Base-by-base conservation (phyloP, 1,284 basidiomycete species). In the Dichomitus squalens region DNA sequence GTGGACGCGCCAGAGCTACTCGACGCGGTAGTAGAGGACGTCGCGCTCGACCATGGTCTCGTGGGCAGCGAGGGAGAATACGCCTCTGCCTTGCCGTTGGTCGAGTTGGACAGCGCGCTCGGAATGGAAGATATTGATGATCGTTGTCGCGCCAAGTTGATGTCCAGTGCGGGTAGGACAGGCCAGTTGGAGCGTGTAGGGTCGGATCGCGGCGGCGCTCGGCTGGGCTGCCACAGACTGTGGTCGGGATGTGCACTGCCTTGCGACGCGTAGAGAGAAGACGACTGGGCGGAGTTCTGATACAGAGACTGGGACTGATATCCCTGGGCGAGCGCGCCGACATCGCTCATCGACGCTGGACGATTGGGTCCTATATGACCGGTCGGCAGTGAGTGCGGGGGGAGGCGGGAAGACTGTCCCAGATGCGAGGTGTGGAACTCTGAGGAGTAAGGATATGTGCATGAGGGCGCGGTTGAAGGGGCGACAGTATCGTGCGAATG, bases 21-120 rank as follows among this genome's bases (percentile, higher is more conserved):
- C 20, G 68, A 68, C 21, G 44, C 44, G n/a, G n/a, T n/a, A n/a
- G 44, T 33, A 11, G 44, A 31, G 18, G 66, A 66, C 29, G 70
- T 60, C 21, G 67, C 62, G 49, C 65, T 69, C 25, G 72, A 71
- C 71, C 72, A 73, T 18, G 70, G 63, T 11, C 70, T 68, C n/a
- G 66, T 49, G 12, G 65, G 66, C 16, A 67, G 64, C 57, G 64
- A 65, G 20, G 73, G 65, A 34, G 68, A 68, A 57, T 67, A 69
- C 29, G 64, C 54, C 6, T 72, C 70, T 25, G 65, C 40, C 51
- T 62, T 57, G 20, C 52, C 52, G 52, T 47, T 39, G 33, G 52
- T 31, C 31, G 52, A 46, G 53, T 18, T 51, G 27, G 50, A 11
- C 8, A 55, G 41, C 51, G 54, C 43, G 51, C 49, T 44, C 8